A percentile compares a stretch with the other conserved stretches of the same genome.
Evolutionary conservation across 169 alveolate species (phyloP).

Genomic region (Plasmodium chabaudi): DNA sequence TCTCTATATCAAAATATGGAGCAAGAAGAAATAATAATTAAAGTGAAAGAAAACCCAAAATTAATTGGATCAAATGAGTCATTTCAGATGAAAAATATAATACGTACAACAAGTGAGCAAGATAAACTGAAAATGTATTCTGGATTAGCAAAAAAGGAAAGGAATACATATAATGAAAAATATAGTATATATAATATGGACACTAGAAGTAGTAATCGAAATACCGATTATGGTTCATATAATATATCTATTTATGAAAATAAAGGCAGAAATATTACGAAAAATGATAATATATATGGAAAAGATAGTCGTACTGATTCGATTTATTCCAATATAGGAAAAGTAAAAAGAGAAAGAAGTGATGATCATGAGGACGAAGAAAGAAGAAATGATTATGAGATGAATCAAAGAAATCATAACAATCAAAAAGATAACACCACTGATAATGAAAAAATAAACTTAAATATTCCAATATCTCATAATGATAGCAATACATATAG

Average conservation of each 20-base stretch:
- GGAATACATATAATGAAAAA: conserved; percentile 2
- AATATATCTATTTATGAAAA: conserved; percentile 6
- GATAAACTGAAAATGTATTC: neutral
- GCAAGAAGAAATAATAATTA: neutral
- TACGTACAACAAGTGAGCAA: conserved; percentile 6
- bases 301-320: neutral
- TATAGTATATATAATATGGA: neutral
- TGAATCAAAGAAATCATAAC: neutral
- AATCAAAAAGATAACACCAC: neutral
- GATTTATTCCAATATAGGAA: neutral
- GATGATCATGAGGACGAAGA: conserved; percentile 9
- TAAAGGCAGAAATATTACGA: neutral
- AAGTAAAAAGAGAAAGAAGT: conserved; percentile 1
- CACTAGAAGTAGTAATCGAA: neutral
- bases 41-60: conserved; percentile 33
- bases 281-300: conserved; percentile 6
- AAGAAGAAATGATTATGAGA: neutral
- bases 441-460: neutral
- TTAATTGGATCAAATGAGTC: conserved; percentile 25
- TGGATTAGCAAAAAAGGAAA: conserved; percentile 1
- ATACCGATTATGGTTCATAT: neutral
- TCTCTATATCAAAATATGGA: no score
- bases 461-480: neutral
- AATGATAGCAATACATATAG: conserved; percentile 7
- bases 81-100: conserved; percentile 1